phyloP scores from a whole-genome alignment of 345 rosid species.

The Moricandia moricandioides region DNA sequence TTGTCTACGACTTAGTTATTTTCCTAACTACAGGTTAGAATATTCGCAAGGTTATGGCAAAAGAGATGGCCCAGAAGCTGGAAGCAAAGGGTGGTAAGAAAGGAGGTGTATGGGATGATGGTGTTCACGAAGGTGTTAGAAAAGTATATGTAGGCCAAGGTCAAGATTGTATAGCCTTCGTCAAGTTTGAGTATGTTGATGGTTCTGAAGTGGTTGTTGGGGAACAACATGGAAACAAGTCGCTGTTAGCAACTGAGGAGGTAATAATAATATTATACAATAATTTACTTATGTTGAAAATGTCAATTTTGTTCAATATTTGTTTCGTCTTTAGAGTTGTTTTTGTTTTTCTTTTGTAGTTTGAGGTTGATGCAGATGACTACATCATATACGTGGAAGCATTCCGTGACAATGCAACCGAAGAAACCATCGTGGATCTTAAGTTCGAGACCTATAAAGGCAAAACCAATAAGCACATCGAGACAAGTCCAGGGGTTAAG shows the following conservation, averaged over 20 bases:
- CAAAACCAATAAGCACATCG: conserved; percentile 4
- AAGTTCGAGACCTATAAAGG: conserved; percentile 23
- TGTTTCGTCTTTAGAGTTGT: not conserved
- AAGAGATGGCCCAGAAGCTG: conserved; percentile 1
- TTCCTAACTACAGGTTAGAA: not conserved
- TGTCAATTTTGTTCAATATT: not conserved
- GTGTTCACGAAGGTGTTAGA: conserved; percentile 2
- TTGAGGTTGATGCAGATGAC: conserved; percentile 31
- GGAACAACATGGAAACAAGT: conserved; percentile 13
- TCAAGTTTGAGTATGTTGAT: conserved; percentile 20
- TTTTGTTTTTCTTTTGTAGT: conserved; percentile 5
- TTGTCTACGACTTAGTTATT: not conserved
- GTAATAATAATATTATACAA: conserved; percentile 1
- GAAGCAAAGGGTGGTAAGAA: not conserved
- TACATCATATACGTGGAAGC: conserved; percentile 17
- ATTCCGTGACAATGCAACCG: not conserved
- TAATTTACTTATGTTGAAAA: not conserved
- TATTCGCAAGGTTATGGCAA: not conserved
- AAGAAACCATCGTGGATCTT: conserved; percentile 13
- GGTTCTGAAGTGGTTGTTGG: conserved; percentile 10
- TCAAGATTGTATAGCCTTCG: not conserved
- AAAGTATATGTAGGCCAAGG: conserved; percentile 1
- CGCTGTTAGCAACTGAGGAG: conserved; percentile 12
- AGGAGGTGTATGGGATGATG: not conserved
- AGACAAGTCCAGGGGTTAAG: not conserved